Evolutionary conservation across 1,284 basidiomycete species (phyloP).

Genomic region (Stygiomarasmius scandens): DNA sequence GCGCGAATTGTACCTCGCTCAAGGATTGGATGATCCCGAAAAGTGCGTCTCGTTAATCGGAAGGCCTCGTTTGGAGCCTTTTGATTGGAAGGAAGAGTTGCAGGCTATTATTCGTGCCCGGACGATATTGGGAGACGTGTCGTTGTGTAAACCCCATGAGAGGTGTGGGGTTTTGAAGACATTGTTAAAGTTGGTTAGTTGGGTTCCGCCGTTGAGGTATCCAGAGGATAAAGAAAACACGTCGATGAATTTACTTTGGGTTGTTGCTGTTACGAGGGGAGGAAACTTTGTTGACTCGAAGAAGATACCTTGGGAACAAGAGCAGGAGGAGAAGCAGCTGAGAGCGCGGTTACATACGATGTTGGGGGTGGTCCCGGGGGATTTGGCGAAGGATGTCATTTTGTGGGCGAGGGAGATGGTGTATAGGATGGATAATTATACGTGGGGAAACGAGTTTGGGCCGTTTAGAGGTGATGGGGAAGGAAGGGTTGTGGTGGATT

Average conservation of each 20-base stretch:
- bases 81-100: conserved; percentile 54
- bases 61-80: conserved; percentile 29
- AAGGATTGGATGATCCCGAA: conserved; percentile 62
- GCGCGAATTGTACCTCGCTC: conserved; percentile 61
- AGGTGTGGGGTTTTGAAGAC: conserved; percentile 44
- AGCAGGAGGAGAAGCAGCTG: conserved; percentile 44
- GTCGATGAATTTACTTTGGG: conserved; percentile 57
- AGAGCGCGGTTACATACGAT: conserved; percentile 54
- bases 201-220: conserved; percentile 39
- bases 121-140: conserved; percentile 38
- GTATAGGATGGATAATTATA: conserved; percentile 62
- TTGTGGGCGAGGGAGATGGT: conserved; percentile 54
- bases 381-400: conserved; percentile 34
- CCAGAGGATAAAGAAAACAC: conserved; percentile 29
- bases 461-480: conserved; percentile 56
- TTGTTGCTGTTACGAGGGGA: conserved; percentile 43
- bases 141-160: conserved; percentile 44
- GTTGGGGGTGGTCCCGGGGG: conserved; percentile 53
- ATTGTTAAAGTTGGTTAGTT: conserved; percentile 47
- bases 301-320: conserved; percentile 23
- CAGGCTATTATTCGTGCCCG: conserved; percentile 55
- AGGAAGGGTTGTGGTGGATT: conserved; percentile 53
- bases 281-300: conserved; percentile 46
- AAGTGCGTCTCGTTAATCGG: conserved; percentile 48
- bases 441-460: conserved; percentile 53